Conservation (phyloP, 2,329 filamentous ascomycete genomes). For the Ambrosiella xylebori region DNA sequence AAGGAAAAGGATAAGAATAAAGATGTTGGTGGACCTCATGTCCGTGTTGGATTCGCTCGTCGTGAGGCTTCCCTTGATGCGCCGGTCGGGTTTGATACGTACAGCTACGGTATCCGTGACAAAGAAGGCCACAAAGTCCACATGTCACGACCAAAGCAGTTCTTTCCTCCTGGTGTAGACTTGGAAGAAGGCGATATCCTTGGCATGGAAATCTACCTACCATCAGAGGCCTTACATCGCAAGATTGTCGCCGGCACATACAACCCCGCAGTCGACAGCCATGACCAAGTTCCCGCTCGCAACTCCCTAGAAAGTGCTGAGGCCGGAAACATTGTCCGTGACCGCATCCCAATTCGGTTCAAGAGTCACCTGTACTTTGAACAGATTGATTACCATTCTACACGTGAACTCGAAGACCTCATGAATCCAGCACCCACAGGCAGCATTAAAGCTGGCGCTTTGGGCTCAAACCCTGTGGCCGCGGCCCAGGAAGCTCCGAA, state of each 20-base stretch:
- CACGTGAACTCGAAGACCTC: slow-evolving; percentile 73
- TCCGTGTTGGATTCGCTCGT: slow-evolving; percentile 75
- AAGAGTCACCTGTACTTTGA: slow-evolving; percentile 91
- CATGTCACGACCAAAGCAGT: slow-evolving; percentile 82
- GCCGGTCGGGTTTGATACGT: slow-evolving; percentile 74
- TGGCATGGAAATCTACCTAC: slow-evolving; percentile 79
- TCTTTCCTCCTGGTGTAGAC: slow-evolving; percentile 62
- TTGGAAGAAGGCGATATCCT: slow-evolving; percentile 85
- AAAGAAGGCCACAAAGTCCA: slow-evolving; percentile 81
- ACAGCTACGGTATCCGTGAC: slow-evolving; percentile 87
- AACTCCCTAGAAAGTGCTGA: slow-evolving; percentile 27
- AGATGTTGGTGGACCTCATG: slow-evolving; percentile 36
- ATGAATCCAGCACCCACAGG: slow-evolving; percentile 49
- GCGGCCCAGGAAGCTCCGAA: slow-evolving; percentile 36
- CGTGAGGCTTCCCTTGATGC: slow-evolving; percentile 68
- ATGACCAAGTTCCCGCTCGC: slow-evolving; percentile 22
- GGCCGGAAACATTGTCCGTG: slow-evolving; percentile 70
- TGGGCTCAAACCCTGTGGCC: slow-evolving; percentile 9
- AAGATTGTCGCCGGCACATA: slow-evolving; percentile 78
- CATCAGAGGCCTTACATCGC: slow-evolving; percentile 67
- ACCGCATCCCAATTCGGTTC: slow-evolving; percentile 86
- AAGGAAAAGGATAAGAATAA: slow-evolving; percentile 21
- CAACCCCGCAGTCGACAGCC: slow-evolving; percentile 63
- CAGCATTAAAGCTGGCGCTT: slow-evolving; percentile 26
- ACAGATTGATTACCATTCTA: slow-evolving; percentile 72